Base-by-base conservation (phyloP, 2,329 filamentous ascomycete species). In the Setomelanomma holmii region DNA sequence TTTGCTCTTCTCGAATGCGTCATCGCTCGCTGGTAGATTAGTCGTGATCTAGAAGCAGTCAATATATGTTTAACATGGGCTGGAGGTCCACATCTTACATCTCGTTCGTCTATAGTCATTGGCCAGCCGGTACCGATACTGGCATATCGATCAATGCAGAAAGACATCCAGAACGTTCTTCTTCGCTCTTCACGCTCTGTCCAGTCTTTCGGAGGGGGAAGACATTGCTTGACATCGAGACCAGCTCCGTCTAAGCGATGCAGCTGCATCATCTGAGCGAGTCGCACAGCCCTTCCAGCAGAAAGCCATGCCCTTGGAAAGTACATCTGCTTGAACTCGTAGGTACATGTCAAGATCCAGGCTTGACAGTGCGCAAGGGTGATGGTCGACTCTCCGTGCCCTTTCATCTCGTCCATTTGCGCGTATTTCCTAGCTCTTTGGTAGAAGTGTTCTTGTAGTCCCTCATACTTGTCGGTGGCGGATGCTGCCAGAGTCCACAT, bases 101-200 rank as follows among this genome's bases (percentile, higher is more conserved):
- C 95, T 69, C 84, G 85, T 76, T 99, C 95, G 60, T 98, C 93
- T 48, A 98, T 85, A 0, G 85, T 87, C 90, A 98, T 93, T 1
- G 95, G 95, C 95, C 95, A 98, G 5, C 95, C 95, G 2, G 95
- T 98, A 27, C 95, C 95, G 50, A 97, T 95, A 67, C 92, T 97
- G 5, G 92, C 90, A 75, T 96, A 98, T 45, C 95, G 86, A 69
- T 98, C 95, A 57, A 92, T 80, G 63, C 89, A 91, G 68, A 96
- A 98, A 3, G 89, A 86, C 86, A 95, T 89, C 95, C 95, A 99
- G 63, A 98, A 98, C 0, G 92, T 96, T 59, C 95, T 84, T 45
- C 95, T 84, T 61, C 95, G 83, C 73, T 99, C 95, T 76, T 98
- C 95, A 49, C 86, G 84, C 72, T 98, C 95, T 0, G 90, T 96